Percentiles rank a stretch among this genome's conserved stretches.
phyloP scores from a whole-genome alignment of 768 basidiomycete genomes.

The Trichaptum fuscoviolaceum region DNA sequence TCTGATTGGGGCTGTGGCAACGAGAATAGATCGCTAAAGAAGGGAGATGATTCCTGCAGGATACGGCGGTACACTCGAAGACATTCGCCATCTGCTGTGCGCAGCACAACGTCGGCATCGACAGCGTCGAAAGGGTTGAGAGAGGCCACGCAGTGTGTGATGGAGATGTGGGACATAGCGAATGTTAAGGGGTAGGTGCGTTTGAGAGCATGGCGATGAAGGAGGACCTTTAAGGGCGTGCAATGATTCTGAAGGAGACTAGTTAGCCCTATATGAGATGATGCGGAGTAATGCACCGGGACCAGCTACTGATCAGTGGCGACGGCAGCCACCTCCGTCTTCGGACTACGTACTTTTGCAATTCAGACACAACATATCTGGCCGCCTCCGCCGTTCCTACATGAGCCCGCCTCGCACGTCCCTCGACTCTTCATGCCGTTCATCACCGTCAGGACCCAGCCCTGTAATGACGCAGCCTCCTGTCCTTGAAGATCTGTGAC shows the following conservation, averaged over 20 bases:
- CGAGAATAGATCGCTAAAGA: slow-evolving; percentile 65
- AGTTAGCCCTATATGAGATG: neutral
- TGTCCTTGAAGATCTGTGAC: neutral
- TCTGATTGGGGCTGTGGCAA: slow-evolving; percentile 45
- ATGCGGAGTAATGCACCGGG: neutral
- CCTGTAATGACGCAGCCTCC: neutral
- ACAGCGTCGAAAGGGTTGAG: slow-evolving; percentile 30
- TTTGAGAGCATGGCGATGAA: neutral
- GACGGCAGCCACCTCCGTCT: neutral
- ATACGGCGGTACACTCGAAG: slow-evolving; percentile 61
- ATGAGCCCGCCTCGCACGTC: neutral
- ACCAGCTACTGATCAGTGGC: neutral
- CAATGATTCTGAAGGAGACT: neutral
- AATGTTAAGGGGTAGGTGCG: neutral
- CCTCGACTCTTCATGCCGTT: neutral
- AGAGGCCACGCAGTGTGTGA: neutral
- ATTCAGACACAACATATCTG: neutral
- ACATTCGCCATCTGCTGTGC: slow-evolving; percentile 32
- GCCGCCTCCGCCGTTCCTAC: neutral
- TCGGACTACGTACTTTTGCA: neutral
- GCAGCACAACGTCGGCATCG: slow-evolving; percentile 51
- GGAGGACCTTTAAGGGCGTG: neutral
- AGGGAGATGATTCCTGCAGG: slow-evolving; percentile 57
- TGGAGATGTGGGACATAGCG: neutral
- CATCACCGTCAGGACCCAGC: too few relatives aligned